A percentile compares a stretch with the other conserved stretches of the same genome.
These are phyloP conservation scores for Starmerella bombi DNA, from an alignment of 805 yeast species.

Conservation along the genomic window DNA sequence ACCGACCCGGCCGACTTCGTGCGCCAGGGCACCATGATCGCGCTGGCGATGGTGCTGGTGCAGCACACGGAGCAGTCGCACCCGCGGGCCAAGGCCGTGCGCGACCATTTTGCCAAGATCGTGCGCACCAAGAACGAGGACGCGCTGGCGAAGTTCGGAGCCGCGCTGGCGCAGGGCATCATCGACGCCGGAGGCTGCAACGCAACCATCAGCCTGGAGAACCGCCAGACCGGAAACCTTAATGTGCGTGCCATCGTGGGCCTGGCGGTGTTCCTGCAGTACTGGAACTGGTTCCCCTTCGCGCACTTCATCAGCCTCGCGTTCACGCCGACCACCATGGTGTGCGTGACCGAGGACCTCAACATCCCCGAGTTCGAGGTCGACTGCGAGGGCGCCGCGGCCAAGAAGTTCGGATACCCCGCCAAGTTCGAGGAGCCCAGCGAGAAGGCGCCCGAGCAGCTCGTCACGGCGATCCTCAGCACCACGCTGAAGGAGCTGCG, in stretches of 20 bases:
- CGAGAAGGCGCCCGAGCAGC: slow-evolving; percentile 73
- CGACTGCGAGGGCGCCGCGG: slow-evolving; percentile 60
- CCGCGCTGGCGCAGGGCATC: slow-evolving; percentile 92
- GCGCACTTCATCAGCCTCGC: slow-evolving; percentile 86
- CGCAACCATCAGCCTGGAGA: slow-evolving; percentile 84
- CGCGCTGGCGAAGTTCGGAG: slow-evolving; percentile 94
- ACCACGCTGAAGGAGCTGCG: slow-evolving; percentile 93
- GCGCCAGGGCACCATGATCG: slow-evolving; percentile 92
- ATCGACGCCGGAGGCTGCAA: slow-evolving; percentile 98
- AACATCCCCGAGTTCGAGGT: slow-evolving; percentile 74
- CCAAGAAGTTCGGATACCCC: slow-evolving; percentile 75
- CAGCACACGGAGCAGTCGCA: slow-evolving; percentile 68
- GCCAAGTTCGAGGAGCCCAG: slow-evolving; percentile 70
- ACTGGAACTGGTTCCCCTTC: slow-evolving; percentile 98
- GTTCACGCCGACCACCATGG: slow-evolving; percentile 80
- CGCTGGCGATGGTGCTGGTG: slow-evolving; percentile 78
- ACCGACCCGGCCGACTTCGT: slow-evolving; percentile 94
- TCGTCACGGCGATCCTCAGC: slow-evolving; percentile 84
- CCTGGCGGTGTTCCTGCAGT: slow-evolving; percentile 74
- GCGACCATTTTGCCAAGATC: slow-evolving; percentile 60
- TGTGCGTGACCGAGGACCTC: slow-evolving; percentile 75
- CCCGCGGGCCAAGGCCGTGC: slow-evolving; percentile 68
- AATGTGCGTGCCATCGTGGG: slow-evolving; percentile 90
- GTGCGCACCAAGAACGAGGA: slow-evolving; percentile 84
- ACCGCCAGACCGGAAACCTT: slow-evolving; percentile 74